Evolutionary conservation across 2,329 filamentous ascomycete species (phyloP), one percentile per base, ranked within the genome.

Genomic region (Ophiostoma angusticollis): DNA sequence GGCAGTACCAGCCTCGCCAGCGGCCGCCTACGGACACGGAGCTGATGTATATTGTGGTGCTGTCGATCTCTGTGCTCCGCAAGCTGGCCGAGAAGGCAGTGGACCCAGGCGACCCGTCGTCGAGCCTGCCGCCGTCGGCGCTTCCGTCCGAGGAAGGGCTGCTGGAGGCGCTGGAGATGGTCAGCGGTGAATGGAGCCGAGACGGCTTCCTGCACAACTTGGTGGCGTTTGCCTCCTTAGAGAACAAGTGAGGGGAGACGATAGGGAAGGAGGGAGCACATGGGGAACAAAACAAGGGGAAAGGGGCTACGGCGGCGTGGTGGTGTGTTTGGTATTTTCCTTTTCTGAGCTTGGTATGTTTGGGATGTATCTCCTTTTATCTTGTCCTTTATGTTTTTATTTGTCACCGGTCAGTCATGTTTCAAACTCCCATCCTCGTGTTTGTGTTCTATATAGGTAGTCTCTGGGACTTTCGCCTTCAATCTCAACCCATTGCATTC

Each of bases 161-260:
- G 27, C 66, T 87, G 29, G 71, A 74, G 13, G 75, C 78, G 14
- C 59, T 86, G 50, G 69, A 76, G 49, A 76, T 83, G 59, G 68
- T 71, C 46, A 75, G 69, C 27, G 62, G 64, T 2, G 72, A 75
- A 49, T 74, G 72, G 65, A 63, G 75, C 35, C 73, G 72, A 47
- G 76, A 80, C 45, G 68, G 72, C 3, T 66, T 86, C 49, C 59
- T 87, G 44, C 74, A 74, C 51, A 74, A 84, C 50, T 57, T 87
- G 43, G 75, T 79, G 52, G 68, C 72, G 35, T 81, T 75, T 59
- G 72, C 72, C 31, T 66, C 61, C 32, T 55, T 78, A 43, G 68
- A 67, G 31, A 50, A 50, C 16, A 39, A 25, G 22, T 27, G 22
- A n/a, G n/a, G 9, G 18, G 6, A 34, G 9, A 24, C 6, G 9